Evolutionary conservation across 352 stramenopile species (phyloP).

Genomic region (Phytopythium vexans): DNA sequence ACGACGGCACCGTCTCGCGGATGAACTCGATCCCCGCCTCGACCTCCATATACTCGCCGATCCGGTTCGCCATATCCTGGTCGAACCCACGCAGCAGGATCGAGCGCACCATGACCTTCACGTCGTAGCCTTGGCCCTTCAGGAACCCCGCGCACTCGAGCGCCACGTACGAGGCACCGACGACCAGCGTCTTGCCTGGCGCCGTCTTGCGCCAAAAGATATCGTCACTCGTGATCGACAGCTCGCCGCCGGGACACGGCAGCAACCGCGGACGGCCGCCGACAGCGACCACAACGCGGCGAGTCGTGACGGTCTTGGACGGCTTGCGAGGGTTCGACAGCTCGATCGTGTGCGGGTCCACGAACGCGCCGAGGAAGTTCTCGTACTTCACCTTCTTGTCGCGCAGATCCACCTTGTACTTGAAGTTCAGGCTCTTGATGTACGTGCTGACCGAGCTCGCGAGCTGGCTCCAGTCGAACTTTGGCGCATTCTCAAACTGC

Average conservation of each 20-base stretch:
- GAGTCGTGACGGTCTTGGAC: conserved; percentile 89
- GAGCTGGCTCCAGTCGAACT: conserved; percentile 91
- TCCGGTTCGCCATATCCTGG: conserved; percentile 93
- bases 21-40: conserved; percentile 92
- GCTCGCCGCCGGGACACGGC: conserved; percentile 88
- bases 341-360: conserved; percentile 93
- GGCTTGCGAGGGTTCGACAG: conserved; percentile 86
- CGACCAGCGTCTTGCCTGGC: conserved; percentile 95
- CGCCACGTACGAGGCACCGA: conserved; percentile 97
- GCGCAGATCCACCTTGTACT: conserved; percentile 95
- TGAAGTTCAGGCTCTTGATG: conserved; percentile 98
- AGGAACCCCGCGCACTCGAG: conserved; percentile 98
- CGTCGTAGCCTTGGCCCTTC: conserved; percentile 93
- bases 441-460: conserved; percentile 95
- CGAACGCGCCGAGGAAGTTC: conserved; percentile 92
- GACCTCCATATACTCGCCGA: conserved; percentile 92
- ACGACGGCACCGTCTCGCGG: conserved; percentile 84
- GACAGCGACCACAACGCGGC: conserved; percentile 94
- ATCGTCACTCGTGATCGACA: conserved; percentile 91
- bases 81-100: conserved; percentile 98
- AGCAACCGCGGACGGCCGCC: conserved; percentile 91
- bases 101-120: conserved; percentile 96
- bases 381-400: conserved; percentile 95
- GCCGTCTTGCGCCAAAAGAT: conserved; percentile 84
- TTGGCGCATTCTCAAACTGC: conserved; percentile 20